Percentiles rank a stretch among this genome's conserved stretches.
Evolutionary conservation across 306 rosid genomes (phyloP).

Genomic region (Myrica gale): DNA sequence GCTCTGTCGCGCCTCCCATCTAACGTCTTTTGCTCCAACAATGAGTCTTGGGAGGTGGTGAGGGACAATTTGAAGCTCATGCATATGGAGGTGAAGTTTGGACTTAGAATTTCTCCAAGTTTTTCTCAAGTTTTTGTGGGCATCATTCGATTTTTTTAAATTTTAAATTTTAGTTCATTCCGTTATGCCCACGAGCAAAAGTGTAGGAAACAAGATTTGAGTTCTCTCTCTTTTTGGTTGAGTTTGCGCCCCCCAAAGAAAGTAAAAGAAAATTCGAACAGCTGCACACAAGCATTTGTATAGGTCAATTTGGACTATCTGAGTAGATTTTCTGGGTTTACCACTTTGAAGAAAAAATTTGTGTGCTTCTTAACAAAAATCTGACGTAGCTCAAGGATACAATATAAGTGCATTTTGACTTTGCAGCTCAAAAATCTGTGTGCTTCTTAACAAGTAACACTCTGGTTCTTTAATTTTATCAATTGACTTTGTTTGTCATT

Average conservation of each 20-base stretch:
- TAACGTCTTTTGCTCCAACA: constrained; percentile 43
- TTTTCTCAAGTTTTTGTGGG: background rate
- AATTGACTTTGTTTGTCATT: no score
- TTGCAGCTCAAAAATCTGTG: no score
- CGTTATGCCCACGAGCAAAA: background rate
- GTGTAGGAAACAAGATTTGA: background rate
- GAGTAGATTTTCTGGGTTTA: background rate
- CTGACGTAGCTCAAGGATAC: no score
- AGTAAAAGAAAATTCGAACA: background rate
- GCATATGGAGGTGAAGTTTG: constrained; percentile 59
- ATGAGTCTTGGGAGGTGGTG: constrained; percentile 31
- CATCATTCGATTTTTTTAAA: background rate
- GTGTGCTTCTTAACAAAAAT: no score
- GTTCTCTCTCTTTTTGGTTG: background rate
- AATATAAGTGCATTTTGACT: no score
- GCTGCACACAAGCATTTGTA: background rate
- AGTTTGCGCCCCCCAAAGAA: background rate
- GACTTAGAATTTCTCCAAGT: background rate
- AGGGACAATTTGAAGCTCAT: constrained; percentile 24
- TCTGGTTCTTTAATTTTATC: no score
- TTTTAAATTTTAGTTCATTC: background rate
- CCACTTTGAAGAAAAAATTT: no score
- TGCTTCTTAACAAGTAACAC: no score
- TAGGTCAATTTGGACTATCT: background rate
- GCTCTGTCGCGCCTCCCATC: no score